Evolutionary conservation across 2,329 filamentous ascomycete species (phyloP), one percentile per base, ranked within the genome.

Genomic region (Lachnellula suecica): DNA sequence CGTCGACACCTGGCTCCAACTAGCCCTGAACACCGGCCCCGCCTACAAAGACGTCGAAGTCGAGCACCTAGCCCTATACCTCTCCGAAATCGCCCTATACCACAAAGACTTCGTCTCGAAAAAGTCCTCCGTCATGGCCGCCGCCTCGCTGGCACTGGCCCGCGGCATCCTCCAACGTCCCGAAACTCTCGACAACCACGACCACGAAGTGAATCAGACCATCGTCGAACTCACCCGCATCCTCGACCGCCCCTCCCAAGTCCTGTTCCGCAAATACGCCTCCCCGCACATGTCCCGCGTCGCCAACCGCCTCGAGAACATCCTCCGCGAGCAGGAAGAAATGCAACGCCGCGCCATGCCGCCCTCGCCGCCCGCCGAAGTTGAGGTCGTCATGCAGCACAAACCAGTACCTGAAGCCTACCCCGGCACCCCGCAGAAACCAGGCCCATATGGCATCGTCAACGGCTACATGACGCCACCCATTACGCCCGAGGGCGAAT

Each of bases 81-180:
- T 99, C 57, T 87, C 89, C 68, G 94, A 99, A 75, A 93, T 97
- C 65, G 90, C 92, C 42, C 79, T 97, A 38, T 99, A 97, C 74
- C 91, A 97, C 76, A 89, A 93, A 66, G 94, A 97, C 61, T 99
- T 99, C 65, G 92, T 99, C 57, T 94, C 92, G 15, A 91, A 88
- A 51, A 88, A 88, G 66, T 91, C 94, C 19, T 96, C 93, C 0
- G 87, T 92, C 59, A 90, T 99, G 79, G 92, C 94, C 41, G 83
- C 91, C 60, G 88, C 91, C 40, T 91, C 92, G 10, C 78, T 97
- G 51, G 91, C 91, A 48, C 81, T 99, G 37, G 87, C 93, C 35
- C 82, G 92, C 59, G 93, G 89, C 67, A 91, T 99, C 58, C 81
- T 97, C 10, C 85, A 85, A 65, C 86, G 91, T 53, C 82, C 86